Evolutionary conservation across 75 land plant species (phyloP), one percentile per base, ranked within the genome.

Genomic region (Gnetum montanum): DNA sequence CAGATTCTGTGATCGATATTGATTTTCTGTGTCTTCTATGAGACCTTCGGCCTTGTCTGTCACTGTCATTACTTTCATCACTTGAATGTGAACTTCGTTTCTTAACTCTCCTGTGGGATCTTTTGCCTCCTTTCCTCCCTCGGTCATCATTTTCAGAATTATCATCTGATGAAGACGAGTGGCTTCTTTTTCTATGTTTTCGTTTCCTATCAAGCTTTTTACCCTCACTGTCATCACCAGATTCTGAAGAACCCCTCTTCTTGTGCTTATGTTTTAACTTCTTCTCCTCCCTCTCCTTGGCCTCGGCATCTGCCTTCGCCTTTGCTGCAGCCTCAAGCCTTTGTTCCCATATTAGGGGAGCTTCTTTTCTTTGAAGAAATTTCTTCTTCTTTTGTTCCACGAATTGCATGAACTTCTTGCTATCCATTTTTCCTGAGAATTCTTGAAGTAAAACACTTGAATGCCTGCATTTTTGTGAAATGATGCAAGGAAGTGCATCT

Each of bases 401-500:
- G 65, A 90, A 33, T 60, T 82, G 83, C 37, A 90, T 38, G 60
- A 90, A 90, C 48, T 79, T 89, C 66, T 81, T 82, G 75, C 73
- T 54, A 70, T 86, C 96, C 96, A 90, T 90, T 56, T 58, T 24
- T 26, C 49, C 38, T n/a, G 20, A 64, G 49, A 6, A 8, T 8
- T 26, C 25, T 30, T 62, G 41, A 28, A 8, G 65, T 62, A 70
- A 75, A 65, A 58, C 54, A 71, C 56, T 62, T 58, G 37, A 56
- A 70, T 6, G 51, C 61, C 90, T 90, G 90, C 86, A 90, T 79
- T 69, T 65, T 83, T 64, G 72, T 69, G 64, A 61, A 63, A 79
- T 73, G 91, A 90, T 82, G 87, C 77, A 77, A 71, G 67, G 66
- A 82, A 85, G 91, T 80, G 71, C 96, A 90, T 90, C 96, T 90